Percentiles rank a stretch among this genome's conserved stretches.
phyloP scores from a whole-genome alignment of 345 rosid species.

The Sonneratia alba region DNA sequence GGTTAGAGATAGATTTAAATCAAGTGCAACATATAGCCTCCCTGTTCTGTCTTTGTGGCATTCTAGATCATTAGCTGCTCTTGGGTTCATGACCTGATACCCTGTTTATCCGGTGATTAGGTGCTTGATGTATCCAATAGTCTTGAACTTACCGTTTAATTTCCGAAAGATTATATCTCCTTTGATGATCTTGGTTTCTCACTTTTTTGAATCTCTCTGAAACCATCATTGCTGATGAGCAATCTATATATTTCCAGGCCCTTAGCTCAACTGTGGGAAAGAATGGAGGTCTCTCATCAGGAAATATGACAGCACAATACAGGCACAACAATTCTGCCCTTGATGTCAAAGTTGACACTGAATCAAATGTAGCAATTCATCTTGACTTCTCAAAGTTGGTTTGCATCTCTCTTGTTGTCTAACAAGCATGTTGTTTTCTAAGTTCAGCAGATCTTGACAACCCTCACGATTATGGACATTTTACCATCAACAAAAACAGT shows the following conservation, averaged over 20 bases:
- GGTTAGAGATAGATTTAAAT: not conserved
- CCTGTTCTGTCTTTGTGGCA: not conserved
- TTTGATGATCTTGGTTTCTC: not conserved
- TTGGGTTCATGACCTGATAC: not conserved
- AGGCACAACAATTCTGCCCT: slow-evolving; percentile 21
- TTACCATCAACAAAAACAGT: slow-evolving; percentile 28
- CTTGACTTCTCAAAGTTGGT: slow-evolving; percentile 7
- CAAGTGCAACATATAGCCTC: not conserved
- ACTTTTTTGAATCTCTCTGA: not conserved
- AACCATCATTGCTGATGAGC: not conserved
- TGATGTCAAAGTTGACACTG: slow-evolving; percentile 38
- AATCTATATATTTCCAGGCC: not conserved
- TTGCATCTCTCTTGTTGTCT: not conserved
- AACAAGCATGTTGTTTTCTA: slow-evolving; percentile 7
- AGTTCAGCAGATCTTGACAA: slow-evolving; percentile 27
- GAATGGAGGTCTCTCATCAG: slow-evolving; percentile 37
- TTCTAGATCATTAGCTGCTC: not conserved
- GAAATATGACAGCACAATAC: slow-evolving; percentile 30
- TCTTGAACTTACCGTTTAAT: not conserved
- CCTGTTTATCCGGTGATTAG: not conserved
- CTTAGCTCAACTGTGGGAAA: slow-evolving; percentile 20
- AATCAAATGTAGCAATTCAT: slow-evolving; percentile 24
- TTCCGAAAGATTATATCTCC: not conserved
- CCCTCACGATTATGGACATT: slow-evolving; percentile 19
- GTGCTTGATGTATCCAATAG: not conserved